Conservation (phyloP, 257 asterid species). For the Ilex aquifolium region DNA sequence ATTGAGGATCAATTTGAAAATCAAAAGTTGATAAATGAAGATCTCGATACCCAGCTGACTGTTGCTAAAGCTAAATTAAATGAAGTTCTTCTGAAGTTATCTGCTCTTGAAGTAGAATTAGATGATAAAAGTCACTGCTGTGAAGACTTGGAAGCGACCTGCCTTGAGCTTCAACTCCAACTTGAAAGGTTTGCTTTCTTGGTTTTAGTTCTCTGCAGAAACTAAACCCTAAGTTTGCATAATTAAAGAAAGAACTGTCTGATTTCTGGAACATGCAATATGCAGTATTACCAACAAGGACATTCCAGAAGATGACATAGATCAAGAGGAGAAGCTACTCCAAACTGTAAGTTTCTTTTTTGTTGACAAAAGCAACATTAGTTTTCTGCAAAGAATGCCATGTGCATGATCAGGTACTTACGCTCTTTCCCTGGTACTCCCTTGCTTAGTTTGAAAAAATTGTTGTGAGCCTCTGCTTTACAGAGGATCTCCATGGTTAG, state of each 20-base stretch:
- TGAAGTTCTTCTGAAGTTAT: constrained; percentile 47
- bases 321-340: constrained; percentile 43
- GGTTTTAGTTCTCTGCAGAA: not conserved
- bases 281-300: constrained; percentile 33
- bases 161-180: constrained; percentile 82
- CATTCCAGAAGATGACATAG: constrained; percentile 20
- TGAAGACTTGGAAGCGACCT: constrained; percentile 67
- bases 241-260: not conserved
- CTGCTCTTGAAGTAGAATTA: constrained; percentile 62
- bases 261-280: constrained; percentile 8
- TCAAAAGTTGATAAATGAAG: constrained; percentile 60
- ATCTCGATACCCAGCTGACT: constrained; percentile 60
- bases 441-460: no score
- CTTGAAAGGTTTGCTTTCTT: constrained; percentile 60
- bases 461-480: not conserved
- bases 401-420: not conserved
- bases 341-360: constrained; percentile 48
- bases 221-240: no score
- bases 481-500: not conserved
- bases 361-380: not conserved
- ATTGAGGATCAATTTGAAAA: constrained; percentile 56
- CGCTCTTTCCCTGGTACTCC: not conserved
- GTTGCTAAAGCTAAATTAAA: constrained; percentile 39
- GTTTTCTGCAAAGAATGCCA: not conserved
- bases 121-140: constrained; percentile 58